Base-by-base conservation (phyloP, 1,139 yeast species). In the Candida pseudoviswanathii region DNA sequence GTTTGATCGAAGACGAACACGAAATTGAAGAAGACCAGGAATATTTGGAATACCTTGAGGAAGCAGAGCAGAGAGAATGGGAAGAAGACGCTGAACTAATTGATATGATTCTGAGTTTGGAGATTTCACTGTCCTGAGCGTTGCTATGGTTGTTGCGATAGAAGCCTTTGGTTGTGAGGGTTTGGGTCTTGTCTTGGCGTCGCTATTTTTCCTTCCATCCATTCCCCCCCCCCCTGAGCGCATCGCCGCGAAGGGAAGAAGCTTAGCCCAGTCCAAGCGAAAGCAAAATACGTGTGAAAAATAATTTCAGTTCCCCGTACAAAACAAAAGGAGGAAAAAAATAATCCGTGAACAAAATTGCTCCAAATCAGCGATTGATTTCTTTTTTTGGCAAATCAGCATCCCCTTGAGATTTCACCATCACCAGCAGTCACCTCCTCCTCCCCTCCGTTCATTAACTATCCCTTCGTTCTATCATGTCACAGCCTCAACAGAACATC, bases 1-100 rank as follows among this genome's bases (percentile, higher is more conserved):
- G 55, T 42, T 56, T 71, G 36, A 56, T 72, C 2, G 68, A 66
- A 24, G 75, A 71, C 44, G 73, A 70, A 47, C 52, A 61, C 2
- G 65, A 62, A 8, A 38, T 26, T 6, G 49, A 10, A 2, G 50
- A 43, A 2, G 27, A 34, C 30, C 31, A 33, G 32, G 47, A 27
- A 26, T 37, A 26, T 34, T 43, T 40, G 10, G 43, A 45, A 2
- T 46, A 38, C 25, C 39, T 46, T 11, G 47, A 49, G 24, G 41
- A 42, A 27, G 42, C 41, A 21, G 50, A 43, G 39, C 48, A 48
- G 27, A 29, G 36, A 4, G 48, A 46, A 32, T 43, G 46, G 24
- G 41, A 46, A 22, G 48, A 48, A 29, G 56, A 54, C 39, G 54
- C 50, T 16, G 58, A 51, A 11, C 26, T 54, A 27, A 41, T 48